These are phyloP conservation scores for Proliferodiscus dingleyae DNA, from an alignment of 2,329 filamentous ascomycete species.

Conservation along the genomic window DNA sequence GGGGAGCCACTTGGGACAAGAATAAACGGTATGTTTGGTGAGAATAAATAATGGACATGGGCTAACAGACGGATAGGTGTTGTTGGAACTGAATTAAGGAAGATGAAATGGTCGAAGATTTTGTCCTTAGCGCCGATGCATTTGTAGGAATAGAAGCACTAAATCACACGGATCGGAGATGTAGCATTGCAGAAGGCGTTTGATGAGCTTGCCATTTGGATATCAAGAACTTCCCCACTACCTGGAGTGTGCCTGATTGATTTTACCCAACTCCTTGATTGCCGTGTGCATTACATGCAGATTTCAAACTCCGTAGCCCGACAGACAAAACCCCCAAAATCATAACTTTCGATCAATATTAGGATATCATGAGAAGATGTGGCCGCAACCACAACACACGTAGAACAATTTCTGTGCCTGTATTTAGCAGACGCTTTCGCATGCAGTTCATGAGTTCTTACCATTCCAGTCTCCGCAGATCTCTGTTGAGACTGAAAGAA, in stretches of 20 bases:
- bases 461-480: constrained; percentile 97
- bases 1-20: constrained; percentile 92
- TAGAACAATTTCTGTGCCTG: constrained; percentile 74
- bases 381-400: constrained; percentile 89
- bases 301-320: constrained; percentile 5
- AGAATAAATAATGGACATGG: not conserved
- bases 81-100: constrained; percentile 81
- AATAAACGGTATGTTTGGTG: constrained; percentile 61
- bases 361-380: constrained; percentile 63
- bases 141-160: constrained; percentile 43
- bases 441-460: constrained; percentile 42
- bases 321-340: constrained; percentile 2
- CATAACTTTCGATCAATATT: constrained; percentile 3
- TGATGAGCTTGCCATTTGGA: constrained; percentile 14
- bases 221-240: constrained; percentile 11
- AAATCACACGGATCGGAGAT: constrained; percentile 19
- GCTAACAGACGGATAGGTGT: constrained; percentile 50
- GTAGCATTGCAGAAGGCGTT: constrained; percentile 27
- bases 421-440: constrained; percentile 23
- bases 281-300: constrained; percentile 1
- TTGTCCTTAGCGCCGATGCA: constrained; percentile 87
- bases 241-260: not conserved
- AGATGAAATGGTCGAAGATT: constrained; percentile 98
- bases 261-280: constrained; percentile 3
- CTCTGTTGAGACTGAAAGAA: constrained; percentile 99